A percentile compares a stretch with the other conserved stretches of the same genome.
These are phyloP conservation scores for Grigorovia jiainica DNA, from an alignment of 805 yeast species.

Conservation along the genomic window DNA sequence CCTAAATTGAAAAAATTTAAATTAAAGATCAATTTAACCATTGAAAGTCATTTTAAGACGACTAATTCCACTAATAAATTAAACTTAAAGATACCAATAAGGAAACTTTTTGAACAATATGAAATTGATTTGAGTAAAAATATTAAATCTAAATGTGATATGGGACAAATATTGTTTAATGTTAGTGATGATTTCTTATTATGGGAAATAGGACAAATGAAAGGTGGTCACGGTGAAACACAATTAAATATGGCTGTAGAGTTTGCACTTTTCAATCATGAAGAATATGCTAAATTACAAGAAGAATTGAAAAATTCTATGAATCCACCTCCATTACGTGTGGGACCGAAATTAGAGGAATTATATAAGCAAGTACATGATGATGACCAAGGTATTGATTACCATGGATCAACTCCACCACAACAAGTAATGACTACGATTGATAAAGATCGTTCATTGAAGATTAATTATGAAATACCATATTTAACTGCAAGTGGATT, in stretches of 20 bases:
- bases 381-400: slow-evolving; percentile 5
- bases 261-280: slow-evolving; percentile 29
- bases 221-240: slow-evolving; percentile 45
- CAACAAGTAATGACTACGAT: neutral
- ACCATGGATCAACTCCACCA: neutral
- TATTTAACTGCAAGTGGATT: slow-evolving; percentile 57
- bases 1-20: slow-evolving; percentile 20
- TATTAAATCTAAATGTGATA: slow-evolving; percentile 60
- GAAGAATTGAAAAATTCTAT: slow-evolving; percentile 24
- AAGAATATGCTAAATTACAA: slow-evolving; percentile 14
- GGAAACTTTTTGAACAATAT: slow-evolving; percentile 28
- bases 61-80: slow-evolving; percentile 28
- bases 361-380: slow-evolving; percentile 25
- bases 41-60: slow-evolving; percentile 28
- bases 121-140: slow-evolving; percentile 37
- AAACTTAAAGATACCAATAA: slow-evolving; percentile 25
- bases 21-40: slow-evolving; percentile 15
- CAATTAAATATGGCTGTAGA: slow-evolving; percentile 45
- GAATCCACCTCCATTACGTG: slow-evolving; percentile 32
- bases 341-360: slow-evolving; percentile 27
- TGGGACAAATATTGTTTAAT: slow-evolving; percentile 63
- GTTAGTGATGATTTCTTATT: slow-evolving; percentile 59
- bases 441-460: slow-evolving; percentile 23
- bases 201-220: slow-evolving; percentile 63
- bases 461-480: slow-evolving; percentile 54